These are phyloP conservation scores for Byssoonygena ceratinophila DNA, from an alignment of 2,329 filamentous ascomycete species.

Conservation along the genomic window DNA sequence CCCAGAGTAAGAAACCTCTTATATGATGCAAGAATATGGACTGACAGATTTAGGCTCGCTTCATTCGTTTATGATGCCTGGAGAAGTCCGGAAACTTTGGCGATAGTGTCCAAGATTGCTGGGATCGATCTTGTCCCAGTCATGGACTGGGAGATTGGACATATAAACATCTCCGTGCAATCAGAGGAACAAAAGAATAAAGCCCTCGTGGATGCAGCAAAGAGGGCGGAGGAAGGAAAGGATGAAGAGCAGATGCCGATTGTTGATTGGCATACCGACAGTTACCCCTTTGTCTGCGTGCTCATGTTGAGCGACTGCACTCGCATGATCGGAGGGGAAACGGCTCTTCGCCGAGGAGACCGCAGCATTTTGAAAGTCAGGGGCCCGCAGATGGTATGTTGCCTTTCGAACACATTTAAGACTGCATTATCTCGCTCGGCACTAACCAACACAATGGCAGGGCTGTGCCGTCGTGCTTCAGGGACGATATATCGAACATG, in stretches of 20 bases:
- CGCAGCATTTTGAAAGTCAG: slow-evolving; percentile 49
- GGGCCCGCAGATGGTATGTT: slow-evolving; percentile 48
- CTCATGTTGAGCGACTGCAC: slow-evolving; percentile 55
- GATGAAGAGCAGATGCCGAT: slow-evolving; percentile 45
- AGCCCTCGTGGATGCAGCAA: slow-evolving; percentile 33
- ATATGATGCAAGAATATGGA: neutral
- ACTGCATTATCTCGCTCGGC: neutral
- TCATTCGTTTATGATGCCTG: slow-evolving; percentile 56
- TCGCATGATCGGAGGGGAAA: slow-evolving; percentile 55
- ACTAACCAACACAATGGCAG: slow-evolving; percentile 29
- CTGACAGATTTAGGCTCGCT: slow-evolving; percentile 40
- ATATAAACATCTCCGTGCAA: slow-evolving; percentile 46
- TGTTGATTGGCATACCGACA: slow-evolving; percentile 55
- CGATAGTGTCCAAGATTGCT: slow-evolving; percentile 43
- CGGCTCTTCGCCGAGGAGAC: slow-evolving; percentile 45
- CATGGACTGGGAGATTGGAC: slow-evolving; percentile 48
- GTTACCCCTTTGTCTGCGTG: slow-evolving; percentile 60
- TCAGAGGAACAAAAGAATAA: slow-evolving; percentile 39
- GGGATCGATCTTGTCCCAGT: slow-evolving; percentile 46
- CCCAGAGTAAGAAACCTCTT: slow-evolving; percentile 39
- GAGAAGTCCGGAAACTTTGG: slow-evolving; percentile 44
- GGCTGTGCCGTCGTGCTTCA: slow-evolving; percentile 56
- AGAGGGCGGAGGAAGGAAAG: slow-evolving; percentile 33
- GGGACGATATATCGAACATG: slow-evolving; percentile 56
- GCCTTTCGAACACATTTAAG: neutral